Evolutionary conservation across 1,284 basidiomycete species (phyloP).

Genomic region (Pseudozyma flocculosa): DNA sequence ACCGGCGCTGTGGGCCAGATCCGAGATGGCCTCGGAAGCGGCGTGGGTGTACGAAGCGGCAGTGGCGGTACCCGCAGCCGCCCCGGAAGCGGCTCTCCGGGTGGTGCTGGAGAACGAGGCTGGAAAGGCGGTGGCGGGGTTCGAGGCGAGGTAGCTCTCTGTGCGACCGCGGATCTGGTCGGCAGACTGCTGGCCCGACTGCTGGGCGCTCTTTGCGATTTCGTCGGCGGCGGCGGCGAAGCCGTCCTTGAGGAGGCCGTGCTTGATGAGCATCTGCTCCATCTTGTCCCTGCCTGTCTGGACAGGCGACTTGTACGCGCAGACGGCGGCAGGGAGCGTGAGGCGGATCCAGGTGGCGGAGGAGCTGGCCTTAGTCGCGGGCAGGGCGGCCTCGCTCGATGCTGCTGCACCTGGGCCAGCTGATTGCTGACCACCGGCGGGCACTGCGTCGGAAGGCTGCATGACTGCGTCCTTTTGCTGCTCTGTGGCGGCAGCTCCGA

Average conservation of each 20-base stretch:
- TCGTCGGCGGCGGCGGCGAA: neutral
- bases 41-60: neutral
- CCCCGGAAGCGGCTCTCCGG: no score
- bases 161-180: neutral
- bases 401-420: no score
- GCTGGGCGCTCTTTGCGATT: neutral
- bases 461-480: no score
- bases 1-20: neutral
- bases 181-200: neutral
- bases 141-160: neutral
- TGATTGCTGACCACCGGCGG: no score
- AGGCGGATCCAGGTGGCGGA: neutral
- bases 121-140: neutral
- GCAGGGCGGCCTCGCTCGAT: neutral
- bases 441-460: no score
- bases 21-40: neutral
- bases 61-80: neutral
- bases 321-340: neutral
- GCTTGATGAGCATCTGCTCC: neutral
- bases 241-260: neutral
- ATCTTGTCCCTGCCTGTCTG: neutral
- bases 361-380: neutral
- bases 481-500: neutral
- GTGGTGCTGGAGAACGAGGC: neutral
- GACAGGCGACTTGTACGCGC: neutral